Conservation (phyloP, 306 rosid species). For the Ceratonia siliqua region DNA sequence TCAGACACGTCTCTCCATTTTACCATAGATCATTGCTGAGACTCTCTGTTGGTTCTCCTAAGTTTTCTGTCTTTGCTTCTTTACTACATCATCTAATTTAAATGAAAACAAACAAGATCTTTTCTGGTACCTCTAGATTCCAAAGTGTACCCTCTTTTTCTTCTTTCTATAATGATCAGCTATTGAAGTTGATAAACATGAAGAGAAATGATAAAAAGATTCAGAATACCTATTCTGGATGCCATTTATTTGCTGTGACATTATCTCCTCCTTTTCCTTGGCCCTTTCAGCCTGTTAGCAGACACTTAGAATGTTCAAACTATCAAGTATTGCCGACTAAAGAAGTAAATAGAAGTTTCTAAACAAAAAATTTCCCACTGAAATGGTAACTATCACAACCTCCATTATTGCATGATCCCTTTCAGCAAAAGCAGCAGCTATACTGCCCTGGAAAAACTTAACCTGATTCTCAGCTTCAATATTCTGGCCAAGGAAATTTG, state of each 20-base stretch:
- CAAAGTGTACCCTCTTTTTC: too few species aligned
- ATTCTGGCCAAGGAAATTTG: conserved; percentile 54
- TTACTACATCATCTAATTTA: too few species aligned
- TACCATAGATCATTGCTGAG: too few species aligned
- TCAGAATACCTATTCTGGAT: conserved; percentile 61
- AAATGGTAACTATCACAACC: conserved; percentile 47
- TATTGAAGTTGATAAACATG: too few species aligned
- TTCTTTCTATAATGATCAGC: too few species aligned
- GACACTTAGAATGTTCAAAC: conserved; percentile 29
- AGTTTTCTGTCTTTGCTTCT: too few species aligned
- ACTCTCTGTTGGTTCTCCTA: too few species aligned
- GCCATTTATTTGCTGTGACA: conserved; percentile 51
- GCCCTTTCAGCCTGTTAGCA: conserved; percentile 81
- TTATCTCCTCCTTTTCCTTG: conserved; percentile 74
- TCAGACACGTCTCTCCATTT: too few species aligned
- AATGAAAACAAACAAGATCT: too few species aligned
- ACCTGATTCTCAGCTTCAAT: conserved; percentile 95
- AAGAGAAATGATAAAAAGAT: conserved; percentile 28
- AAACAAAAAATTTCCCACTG: conserved; percentile 1
- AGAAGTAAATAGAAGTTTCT: too few species aligned
- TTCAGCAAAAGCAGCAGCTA: conserved; percentile 95
- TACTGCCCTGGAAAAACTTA: conserved; percentile 93
- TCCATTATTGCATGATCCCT: conserved; percentile 91
- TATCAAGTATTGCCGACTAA: conserved; percentile 15
- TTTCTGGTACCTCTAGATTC: too few species aligned